phyloP scores from a whole-genome alignment of 208 protist species.

The Crithidia acanthocephali region DNA sequence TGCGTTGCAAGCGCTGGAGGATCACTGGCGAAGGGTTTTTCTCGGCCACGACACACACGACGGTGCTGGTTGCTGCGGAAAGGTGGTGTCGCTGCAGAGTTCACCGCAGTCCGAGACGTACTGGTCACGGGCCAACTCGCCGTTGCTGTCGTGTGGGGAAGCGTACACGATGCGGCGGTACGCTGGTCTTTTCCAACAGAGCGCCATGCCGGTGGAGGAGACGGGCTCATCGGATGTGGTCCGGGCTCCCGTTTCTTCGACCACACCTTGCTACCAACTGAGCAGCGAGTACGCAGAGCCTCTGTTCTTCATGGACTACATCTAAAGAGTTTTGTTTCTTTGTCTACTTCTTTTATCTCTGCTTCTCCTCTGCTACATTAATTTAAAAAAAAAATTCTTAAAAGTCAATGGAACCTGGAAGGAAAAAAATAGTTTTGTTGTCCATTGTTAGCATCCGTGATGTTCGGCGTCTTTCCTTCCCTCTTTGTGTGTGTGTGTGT shows the following conservation, averaged over 20 bases:
- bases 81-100: not conserved
- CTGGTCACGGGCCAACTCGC: not conserved
- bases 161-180: constrained; percentile 13
- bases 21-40: constrained; percentile 1
- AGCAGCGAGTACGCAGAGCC: not conserved
- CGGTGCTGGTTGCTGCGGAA: not conserved
- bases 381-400: no score
- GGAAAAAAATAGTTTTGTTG: no score
- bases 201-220: not conserved
- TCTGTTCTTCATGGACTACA: constrained; percentile 5
- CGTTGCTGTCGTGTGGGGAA: not conserved
- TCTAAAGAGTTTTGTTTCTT: constrained; percentile 16
- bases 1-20: not conserved
- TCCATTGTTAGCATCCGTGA: no score
- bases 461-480: no score
- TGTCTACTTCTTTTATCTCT: not conserved
- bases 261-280: not conserved
- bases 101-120: no score
- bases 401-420: no score
- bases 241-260: not conserved
- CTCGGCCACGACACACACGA: not conserved
- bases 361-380: not conserved
- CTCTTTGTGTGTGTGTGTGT: no score
- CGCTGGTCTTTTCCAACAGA: not conserved
- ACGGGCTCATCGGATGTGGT: not conserved